Conservation (phyloP, 2,329 filamentous ascomycete genomes). For the Stachybotrys echinatus region DNA sequence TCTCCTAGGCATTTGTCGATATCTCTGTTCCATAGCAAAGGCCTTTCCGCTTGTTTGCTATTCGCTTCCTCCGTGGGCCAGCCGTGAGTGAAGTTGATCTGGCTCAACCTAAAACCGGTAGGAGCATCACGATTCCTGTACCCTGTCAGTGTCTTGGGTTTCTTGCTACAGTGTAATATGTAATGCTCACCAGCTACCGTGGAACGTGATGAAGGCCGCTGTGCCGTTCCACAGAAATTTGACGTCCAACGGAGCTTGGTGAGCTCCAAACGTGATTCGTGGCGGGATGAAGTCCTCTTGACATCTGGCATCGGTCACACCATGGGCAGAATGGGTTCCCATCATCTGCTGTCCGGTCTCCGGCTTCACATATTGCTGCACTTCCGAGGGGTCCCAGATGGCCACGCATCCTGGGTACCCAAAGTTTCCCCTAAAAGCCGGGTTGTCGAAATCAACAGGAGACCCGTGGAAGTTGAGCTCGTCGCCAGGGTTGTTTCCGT, state of each 20-base stretch:
- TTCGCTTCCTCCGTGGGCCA: conserved; percentile 21
- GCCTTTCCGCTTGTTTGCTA: conserved; percentile 36
- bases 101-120: conserved; percentile 32
- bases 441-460: conserved; percentile 26
- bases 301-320: conserved; percentile 16
- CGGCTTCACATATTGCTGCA: conserved; percentile 26
- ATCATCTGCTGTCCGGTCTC: conserved; percentile 15
- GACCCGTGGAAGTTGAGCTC: conserved; percentile 66
- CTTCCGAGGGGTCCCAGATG: conserved; percentile 39
- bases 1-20: conserved; percentile 34
- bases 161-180: not conserved
- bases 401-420: conserved; percentile 61
- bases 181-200: conserved; percentile 50
- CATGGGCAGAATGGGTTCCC: conserved; percentile 13
- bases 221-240: conserved; percentile 51
- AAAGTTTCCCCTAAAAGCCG: conserved; percentile 40
- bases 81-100: conserved; percentile 29
- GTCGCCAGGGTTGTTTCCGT: conserved; percentile 64
- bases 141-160: not conserved
- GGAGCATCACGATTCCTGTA: conserved; percentile 25
- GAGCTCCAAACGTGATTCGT: conserved; percentile 29
- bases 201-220: conserved; percentile 56
- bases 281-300: conserved; percentile 12
- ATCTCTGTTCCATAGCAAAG: conserved; percentile 46
- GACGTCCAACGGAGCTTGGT: conserved; percentile 61